A percentile compares a stretch with the other conserved stretches of the same genome.
Conservation (phyloP, 75 land plant genomes). For the Larix kaempferi region DNA sequence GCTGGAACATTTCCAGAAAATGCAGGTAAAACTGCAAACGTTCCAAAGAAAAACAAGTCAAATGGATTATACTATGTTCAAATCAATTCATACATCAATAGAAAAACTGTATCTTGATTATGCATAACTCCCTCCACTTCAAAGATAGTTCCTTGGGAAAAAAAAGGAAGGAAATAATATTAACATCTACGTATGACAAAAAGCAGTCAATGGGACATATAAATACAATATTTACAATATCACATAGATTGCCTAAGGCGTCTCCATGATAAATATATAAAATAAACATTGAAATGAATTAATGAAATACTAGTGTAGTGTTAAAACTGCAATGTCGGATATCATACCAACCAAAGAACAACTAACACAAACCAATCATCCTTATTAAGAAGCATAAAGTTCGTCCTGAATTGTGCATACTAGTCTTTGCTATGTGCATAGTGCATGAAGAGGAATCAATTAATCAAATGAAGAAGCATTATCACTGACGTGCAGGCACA, state of each 20-base stretch:
- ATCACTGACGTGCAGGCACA: neutral
- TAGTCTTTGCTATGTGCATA: neutral
- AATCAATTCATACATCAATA: neutral
- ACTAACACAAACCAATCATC: too few species aligned
- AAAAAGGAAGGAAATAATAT: too few species aligned
- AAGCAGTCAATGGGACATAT: neutral
- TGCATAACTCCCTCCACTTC: neutral
- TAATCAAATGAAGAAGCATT: neutral
- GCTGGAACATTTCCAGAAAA: constrained; percentile 98
- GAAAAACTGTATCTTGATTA: neutral
- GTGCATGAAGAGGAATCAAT: neutral
- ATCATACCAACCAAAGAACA: too few species aligned
- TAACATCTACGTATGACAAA: neutral
- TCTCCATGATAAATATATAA: too few species aligned
- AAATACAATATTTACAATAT: neutral
- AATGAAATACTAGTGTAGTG: too few species aligned
- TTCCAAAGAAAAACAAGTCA: neutral
- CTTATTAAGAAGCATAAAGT: too few species aligned
- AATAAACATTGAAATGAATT: neutral
- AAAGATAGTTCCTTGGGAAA: neutral
- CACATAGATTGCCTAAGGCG: too few species aligned
- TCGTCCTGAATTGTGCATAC: neutral
- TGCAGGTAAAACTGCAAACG: constrained; percentile 77
- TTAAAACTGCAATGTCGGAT: too few species aligned
- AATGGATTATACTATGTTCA: neutral